Conservation (phyloP, 495 filamentous ascomycete genomes). For the Penicillium daleae region DNA sequence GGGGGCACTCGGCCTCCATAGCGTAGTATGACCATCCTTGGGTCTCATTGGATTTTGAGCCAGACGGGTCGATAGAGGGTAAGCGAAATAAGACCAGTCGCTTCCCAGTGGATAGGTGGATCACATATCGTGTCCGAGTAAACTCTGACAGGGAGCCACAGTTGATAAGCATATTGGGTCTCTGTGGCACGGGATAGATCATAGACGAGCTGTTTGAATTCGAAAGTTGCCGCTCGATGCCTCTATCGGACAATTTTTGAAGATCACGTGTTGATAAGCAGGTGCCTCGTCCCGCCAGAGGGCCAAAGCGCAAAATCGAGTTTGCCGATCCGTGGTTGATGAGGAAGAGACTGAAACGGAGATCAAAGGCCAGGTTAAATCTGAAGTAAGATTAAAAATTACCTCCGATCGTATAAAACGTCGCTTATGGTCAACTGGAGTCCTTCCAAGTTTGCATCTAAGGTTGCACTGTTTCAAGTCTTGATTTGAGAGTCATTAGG, state of each 20-base stretch:
- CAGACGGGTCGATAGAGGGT: constrained; percentile 44
- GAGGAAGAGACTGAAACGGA: background rate
- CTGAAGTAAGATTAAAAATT: too few relatives aligned
- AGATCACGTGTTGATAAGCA: constrained; percentile 15
- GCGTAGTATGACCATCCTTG: constrained; percentile 56
- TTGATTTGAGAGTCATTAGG: too few relatives aligned
- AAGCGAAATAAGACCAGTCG: constrained; percentile 56
- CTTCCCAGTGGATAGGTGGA: constrained; percentile 53
- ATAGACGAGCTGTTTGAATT: background rate
- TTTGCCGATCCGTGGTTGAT: background rate
- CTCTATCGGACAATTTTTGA: constrained; percentile 8
- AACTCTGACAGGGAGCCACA: constrained; percentile 42
- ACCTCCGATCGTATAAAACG: too few relatives aligned
- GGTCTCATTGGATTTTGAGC: constrained; percentile 37
- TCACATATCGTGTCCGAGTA: constrained; percentile 51
- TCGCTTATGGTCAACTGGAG: background rate
- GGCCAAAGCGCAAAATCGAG: background rate
- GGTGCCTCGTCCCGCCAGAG: background rate
- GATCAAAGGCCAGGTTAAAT: background rate
- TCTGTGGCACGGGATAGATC: background rate
- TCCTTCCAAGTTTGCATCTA: too few relatives aligned
- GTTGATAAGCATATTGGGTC: constrained; percentile 38
- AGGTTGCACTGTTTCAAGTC: too few relatives aligned
- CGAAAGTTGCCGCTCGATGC: constrained; percentile 5
- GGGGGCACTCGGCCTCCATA: constrained; percentile 58